Evolutionary conservation across 225 moss, liverwort and hornwort species (phyloP).

Genomic region (Bryum argenteum): DNA sequence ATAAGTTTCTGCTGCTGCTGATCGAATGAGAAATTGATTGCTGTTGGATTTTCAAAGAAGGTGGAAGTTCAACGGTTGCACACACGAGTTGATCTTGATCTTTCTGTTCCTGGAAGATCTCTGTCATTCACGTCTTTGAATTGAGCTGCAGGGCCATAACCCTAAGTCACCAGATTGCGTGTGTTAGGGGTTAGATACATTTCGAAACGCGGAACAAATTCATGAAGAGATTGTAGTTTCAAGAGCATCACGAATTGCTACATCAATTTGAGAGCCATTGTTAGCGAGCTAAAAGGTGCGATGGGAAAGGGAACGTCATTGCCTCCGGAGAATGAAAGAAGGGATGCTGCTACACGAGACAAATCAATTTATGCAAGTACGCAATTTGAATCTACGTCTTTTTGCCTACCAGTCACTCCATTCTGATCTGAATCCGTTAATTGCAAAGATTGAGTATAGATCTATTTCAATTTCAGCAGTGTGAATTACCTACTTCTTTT

Average conservation of each 20-base stretch:
- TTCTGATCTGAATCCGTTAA: too few species aligned
- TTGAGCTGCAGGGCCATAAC: background rate
- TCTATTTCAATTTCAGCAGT: too few species aligned
- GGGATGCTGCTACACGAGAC: background rate
- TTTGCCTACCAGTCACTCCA: background rate
- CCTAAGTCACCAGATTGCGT: constrained; percentile 8
- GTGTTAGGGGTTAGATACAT: background rate
- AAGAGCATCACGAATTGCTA: background rate
- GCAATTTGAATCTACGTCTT: background rate
- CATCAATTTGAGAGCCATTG: background rate
- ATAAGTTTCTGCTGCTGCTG: too few species aligned
- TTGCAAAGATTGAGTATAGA: too few species aligned
- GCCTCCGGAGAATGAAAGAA: constrained; percentile 2
- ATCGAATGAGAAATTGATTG: too few species aligned
- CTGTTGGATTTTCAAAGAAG: too few species aligned
- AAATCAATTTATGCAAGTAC: constrained; percentile 5
- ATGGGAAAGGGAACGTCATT: constrained; percentile 21
- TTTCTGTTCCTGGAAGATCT: too few species aligned
- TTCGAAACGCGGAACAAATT: background rate
- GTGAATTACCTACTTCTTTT: too few species aligned
- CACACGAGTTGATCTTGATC: too few species aligned
- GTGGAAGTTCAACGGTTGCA: too few species aligned
- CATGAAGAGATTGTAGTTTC: background rate
- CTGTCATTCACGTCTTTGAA: background rate
- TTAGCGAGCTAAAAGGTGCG: constrained; percentile 6